Base-by-base conservation (phyloP, 2,329 filamentous ascomycete species). In the Drechslerella coelobrocha region DNA sequence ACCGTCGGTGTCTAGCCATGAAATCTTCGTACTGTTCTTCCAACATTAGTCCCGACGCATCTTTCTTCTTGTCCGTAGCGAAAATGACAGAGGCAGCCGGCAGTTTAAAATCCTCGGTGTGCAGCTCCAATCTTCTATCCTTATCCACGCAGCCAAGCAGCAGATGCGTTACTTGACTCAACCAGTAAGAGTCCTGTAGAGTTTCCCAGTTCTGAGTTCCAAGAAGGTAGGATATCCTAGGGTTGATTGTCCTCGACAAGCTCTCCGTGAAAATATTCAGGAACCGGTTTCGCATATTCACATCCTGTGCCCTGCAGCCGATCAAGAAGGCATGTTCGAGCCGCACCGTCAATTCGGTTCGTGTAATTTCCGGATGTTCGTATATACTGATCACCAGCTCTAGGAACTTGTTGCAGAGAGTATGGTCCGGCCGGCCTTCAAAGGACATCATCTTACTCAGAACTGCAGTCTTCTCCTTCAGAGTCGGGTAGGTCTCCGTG, bases 371-470 rank as follows among this genome's bases (percentile, higher is more conserved):
- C 0, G 92, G 91, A 76, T 99, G 94, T 77, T 99, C 95, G 78
- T 99, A 99, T 68, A 99, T 97, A 52, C 92, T 88, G 75, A 99
- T 96, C 24, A 99, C 94, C 24, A 99, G 86, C 74, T 97, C 90
- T 66, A 99, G 83, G 81, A 97, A 99, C 77, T 93, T 93, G 74
- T 89, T 92, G 63, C 99, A 83, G 81, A 99, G 88, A 0, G 89
- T 91, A 29, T 88, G 86, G 77, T 97, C 93, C 26, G 84, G 81
- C 39, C 94, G 86, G 63, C 90, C 87, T 79, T 99, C 94, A 75
- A 99, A 99, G 0, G 92, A 88, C 14, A 97, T 82, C 94, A 99
- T 99, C 81, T 99, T 99, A 76, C 96, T 92, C n/a, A 99, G 81
- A 0, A 99, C 94, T 0, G 95, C 95, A 0, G 93, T 97, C 82